Conservation (phyloP, 1,284 basidiomycete genomes). For the Paramarasmius palmivorus region DNA sequence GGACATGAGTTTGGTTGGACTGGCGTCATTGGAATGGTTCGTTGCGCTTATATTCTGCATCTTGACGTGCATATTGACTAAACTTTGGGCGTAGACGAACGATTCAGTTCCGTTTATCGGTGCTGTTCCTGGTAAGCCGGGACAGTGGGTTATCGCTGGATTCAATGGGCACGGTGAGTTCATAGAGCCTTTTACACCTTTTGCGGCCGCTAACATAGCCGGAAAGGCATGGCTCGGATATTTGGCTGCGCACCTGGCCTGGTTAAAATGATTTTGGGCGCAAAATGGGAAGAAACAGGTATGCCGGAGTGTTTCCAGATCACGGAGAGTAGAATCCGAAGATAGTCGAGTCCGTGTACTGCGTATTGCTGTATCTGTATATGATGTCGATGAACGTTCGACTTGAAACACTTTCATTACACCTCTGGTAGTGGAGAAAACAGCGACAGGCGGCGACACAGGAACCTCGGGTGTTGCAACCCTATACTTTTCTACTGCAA, state of each 20-base stretch:
- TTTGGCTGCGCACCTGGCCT: slow-evolving; percentile 11
- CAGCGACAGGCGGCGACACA: no score
- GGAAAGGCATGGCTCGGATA: slow-evolving; percentile 12
- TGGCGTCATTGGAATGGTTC: slow-evolving; percentile 15
- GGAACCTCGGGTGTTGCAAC: no score
- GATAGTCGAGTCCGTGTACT: no score
- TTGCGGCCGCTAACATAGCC: background rate
- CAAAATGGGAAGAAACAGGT: slow-evolving; percentile 9
- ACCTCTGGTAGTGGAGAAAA: no score
- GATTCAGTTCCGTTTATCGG: slow-evolving; percentile 16
- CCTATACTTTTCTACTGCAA: no score
- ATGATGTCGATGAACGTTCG: no score
- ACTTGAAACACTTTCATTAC: no score
- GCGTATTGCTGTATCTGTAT: no score
- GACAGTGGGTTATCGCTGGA: slow-evolving; percentile 15
- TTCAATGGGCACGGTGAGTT: slow-evolving; percentile 16
- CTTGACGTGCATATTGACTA: background rate
- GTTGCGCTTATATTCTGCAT: background rate
- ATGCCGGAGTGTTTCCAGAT: slow-evolving; percentile 16
- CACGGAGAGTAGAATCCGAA: no score
- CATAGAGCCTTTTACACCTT: background rate
- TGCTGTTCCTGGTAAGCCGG: slow-evolving; percentile 7
- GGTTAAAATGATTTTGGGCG: slow-evolving; percentile 9
- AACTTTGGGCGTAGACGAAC: slow-evolving; percentile 1
- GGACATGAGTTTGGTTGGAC: slow-evolving; percentile 20